These are phyloP conservation scores for Adiantum capillusveneris DNA, from an alignment of 75 land plant genomes.

Conservation along the genomic window DNA sequence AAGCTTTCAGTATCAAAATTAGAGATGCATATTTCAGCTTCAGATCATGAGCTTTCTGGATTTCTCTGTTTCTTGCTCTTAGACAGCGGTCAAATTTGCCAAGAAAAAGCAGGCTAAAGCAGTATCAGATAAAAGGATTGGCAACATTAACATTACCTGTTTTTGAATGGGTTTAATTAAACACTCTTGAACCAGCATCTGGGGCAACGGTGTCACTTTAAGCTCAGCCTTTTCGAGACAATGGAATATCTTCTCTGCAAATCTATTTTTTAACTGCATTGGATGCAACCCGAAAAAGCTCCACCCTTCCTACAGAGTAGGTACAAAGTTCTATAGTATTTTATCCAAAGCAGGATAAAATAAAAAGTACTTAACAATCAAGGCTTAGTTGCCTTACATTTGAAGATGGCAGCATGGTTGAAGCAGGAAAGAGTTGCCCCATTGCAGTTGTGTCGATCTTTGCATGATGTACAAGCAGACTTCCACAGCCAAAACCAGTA, in stretches of 20 bases:
- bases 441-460: slow-evolving; percentile 38
- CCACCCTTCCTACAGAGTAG: slow-evolving; percentile 10
- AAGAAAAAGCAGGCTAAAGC: no score
- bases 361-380: not conserved
- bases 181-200: slow-evolving; percentile 76
- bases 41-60: no score
- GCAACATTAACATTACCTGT: slow-evolving; percentile 75
- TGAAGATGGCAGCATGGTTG: slow-evolving; percentile 72
- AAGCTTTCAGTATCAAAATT: no score
- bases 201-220: slow-evolving; percentile 49
- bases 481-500: slow-evolving; percentile 47
- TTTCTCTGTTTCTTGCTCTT: no score
- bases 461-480: slow-evolving; percentile 21
- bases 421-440: slow-evolving; percentile 54
- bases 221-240: slow-evolving; percentile 50
- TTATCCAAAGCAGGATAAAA: no score
- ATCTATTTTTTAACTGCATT: slow-evolving; percentile 52
- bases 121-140: no score
- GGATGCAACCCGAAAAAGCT: slow-evolving; percentile 24
- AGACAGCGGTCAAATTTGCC: no score
- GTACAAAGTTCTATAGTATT: no score
- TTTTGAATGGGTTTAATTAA: slow-evolving; percentile 52
- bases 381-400: slow-evolving; percentile 36
- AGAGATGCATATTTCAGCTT: no score
- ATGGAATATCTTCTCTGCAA: slow-evolving; percentile 51